Percentiles rank a stretch among this genome's conserved stretches.
Evolutionary conservation across 177 flowering plant genomes (phyloP).

Genomic region (Tripterygium wilfordii): DNA sequence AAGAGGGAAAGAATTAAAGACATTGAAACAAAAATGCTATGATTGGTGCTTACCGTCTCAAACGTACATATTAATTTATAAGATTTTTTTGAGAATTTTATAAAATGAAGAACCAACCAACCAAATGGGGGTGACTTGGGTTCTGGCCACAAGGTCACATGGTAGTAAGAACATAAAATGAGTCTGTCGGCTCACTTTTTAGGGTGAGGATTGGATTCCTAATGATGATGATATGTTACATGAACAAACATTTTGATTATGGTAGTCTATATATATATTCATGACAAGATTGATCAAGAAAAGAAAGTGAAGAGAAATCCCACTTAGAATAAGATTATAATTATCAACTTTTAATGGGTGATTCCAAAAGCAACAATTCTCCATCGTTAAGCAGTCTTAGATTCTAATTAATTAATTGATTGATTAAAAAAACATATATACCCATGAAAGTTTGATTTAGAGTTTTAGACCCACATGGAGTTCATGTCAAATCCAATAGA

Average conservation of each 20-base stretch:
- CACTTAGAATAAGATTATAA: too few relatives aligned
- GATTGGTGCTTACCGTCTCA: too few relatives aligned
- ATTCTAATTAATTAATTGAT: too few relatives aligned
- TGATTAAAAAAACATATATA: too few relatives aligned
- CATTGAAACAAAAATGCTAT: too few relatives aligned
- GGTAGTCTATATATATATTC: too few relatives aligned
- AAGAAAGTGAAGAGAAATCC: too few relatives aligned
- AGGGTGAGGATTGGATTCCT: slow-evolving; percentile 25
- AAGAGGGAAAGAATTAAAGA: too few relatives aligned
- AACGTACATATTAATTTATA: too few relatives aligned
- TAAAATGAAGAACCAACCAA: slow-evolving; percentile 15
- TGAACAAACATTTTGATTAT: slow-evolving; percentile 24
- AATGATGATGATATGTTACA: slow-evolving; percentile 11
- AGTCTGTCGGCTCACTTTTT: slow-evolving; percentile 42
- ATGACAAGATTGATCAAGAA: slow-evolving; percentile 41
- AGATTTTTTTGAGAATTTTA: too few relatives aligned
- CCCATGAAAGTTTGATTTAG: too few relatives aligned
- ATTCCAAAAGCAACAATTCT: slow-evolving; percentile 16
- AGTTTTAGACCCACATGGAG: slow-evolving; percentile 19
- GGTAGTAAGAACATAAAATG: slow-evolving; percentile 22
- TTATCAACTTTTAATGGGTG: too few relatives aligned
- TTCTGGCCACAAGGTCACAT: slow-evolving; percentile 44
- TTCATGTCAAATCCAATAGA: slow-evolving; percentile 29
- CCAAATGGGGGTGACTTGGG: slow-evolving; percentile 24
- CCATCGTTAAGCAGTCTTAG: slow-evolving; percentile 19